These are phyloP conservation scores for Alternaria metachromatica DNA, from an alignment of 2,329 filamentous ascomycete genomes.

Conservation along the genomic window DNA sequence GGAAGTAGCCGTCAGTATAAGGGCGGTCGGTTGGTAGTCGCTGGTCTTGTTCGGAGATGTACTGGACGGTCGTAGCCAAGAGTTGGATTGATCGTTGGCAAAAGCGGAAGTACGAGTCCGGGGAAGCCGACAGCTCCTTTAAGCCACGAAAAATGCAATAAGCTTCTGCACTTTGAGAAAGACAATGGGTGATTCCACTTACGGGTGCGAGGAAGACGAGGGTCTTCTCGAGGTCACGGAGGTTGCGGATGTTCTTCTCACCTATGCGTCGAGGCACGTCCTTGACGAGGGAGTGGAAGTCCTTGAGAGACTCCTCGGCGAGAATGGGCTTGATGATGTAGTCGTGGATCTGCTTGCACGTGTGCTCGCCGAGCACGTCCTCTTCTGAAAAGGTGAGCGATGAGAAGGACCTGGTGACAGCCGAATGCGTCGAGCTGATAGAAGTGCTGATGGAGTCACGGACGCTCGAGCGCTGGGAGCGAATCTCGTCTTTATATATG, in stretches of 20 bases:
- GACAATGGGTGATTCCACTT: slow-evolving; percentile 67
- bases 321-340: slow-evolving; percentile 79
- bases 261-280: slow-evolving; percentile 81
- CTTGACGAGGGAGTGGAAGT: slow-evolving; percentile 80
- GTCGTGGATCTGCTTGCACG: slow-evolving; percentile 79
- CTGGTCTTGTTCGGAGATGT: slow-evolving; percentile 85
- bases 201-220: slow-evolving; percentile 90
- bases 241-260: slow-evolving; percentile 84
- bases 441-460: slow-evolving; percentile 49
- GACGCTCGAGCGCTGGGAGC: slow-evolving; percentile 36
- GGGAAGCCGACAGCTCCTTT: slow-evolving; percentile 76
- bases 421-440: slow-evolving; percentile 44
- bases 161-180: slow-evolving; percentile 69
- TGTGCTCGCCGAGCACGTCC: slow-evolving; percentile 69
- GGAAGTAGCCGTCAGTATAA: slow-evolving; percentile 95
- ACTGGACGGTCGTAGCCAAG: slow-evolving; percentile 86
- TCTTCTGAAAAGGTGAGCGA: slow-evolving; percentile 45
- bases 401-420: slow-evolving; percentile 55
- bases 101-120: slow-evolving; percentile 82
- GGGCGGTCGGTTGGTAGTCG: slow-evolving; percentile 83
- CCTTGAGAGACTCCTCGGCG: slow-evolving; percentile 73
- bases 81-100: slow-evolving; percentile 89
- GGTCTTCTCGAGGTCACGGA: slow-evolving; percentile 93
- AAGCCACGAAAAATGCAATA: slow-evolving; percentile 64
- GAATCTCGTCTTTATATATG: slow-evolving; percentile 45